Conservation (phyloP, 495 filamentous ascomycete species). For the Neurospora sp. region DNA sequence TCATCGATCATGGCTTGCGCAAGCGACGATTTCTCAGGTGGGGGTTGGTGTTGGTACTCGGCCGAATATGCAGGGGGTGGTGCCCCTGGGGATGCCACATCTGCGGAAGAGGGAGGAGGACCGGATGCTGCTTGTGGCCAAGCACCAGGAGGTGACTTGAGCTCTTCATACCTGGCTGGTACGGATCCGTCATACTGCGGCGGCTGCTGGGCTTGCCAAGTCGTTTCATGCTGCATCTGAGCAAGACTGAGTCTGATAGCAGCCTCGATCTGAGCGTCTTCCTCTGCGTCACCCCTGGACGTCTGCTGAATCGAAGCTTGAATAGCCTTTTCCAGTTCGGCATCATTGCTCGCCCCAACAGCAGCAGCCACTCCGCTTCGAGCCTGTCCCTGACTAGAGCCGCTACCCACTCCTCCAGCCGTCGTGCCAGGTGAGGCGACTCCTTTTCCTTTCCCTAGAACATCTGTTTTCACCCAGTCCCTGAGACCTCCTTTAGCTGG, state of each 20-base stretch:
- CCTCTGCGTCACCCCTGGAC: constrained; percentile 52
- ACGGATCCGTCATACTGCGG: not conserved
- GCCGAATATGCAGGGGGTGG: not conserved
- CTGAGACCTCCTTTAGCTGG: constrained; percentile 1
- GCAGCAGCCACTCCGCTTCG: not conserved
- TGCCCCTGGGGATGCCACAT: not conserved
- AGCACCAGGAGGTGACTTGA: not conserved
- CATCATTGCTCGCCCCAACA: constrained; percentile 16
- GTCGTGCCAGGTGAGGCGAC: constrained; percentile 5
- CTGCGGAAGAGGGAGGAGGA: not conserved
- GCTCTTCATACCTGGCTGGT: not conserved
- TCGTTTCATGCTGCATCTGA: constrained; percentile 43
- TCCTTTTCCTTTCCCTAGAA: constrained; percentile 3
- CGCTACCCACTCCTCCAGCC: constrained; percentile 19
- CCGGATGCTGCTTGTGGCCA: constrained; percentile 5
- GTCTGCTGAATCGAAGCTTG: constrained; percentile 55
- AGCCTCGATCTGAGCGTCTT: constrained; percentile 57
- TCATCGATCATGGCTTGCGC: constrained; percentile 10
- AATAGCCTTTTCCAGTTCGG: constrained; percentile 61
- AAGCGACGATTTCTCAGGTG: not conserved
- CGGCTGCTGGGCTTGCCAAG: constrained; percentile 16
- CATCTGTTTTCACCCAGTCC: constrained; percentile 7
- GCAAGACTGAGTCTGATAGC: constrained; percentile 58
- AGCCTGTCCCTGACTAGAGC: constrained; percentile 1
- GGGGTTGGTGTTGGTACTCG: not conserved